Evolutionary conservation across 106 monocot species (phyloP).

Genomic region (Dendrobium huoshanense): DNA sequence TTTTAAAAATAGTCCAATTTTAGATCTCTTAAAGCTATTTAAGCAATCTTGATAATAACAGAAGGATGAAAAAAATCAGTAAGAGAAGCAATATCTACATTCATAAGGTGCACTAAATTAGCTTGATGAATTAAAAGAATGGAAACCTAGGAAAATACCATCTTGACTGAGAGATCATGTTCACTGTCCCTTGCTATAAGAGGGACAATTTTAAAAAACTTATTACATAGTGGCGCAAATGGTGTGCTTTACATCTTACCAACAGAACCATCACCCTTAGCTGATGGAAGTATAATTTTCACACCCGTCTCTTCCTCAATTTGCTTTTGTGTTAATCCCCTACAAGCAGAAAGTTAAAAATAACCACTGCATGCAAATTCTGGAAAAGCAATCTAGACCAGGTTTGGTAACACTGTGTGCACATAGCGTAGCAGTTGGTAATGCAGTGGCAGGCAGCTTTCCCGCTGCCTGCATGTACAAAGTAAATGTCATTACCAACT

Average conservation of each 20-base stretch:
- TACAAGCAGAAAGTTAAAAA: slow-evolving; percentile 15
- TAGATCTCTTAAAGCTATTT: neutral
- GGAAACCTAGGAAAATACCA: neutral
- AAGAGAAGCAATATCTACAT: neutral
- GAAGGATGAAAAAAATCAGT: neutral
- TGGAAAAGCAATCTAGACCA: neutral
- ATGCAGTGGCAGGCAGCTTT: neutral
- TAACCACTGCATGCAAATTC: neutral
- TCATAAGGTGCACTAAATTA: neutral
- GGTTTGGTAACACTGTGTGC: neutral
- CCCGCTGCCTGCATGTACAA: neutral
- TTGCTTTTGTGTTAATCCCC: slow-evolving; percentile 50
- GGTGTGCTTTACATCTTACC: slow-evolving; percentile 22
- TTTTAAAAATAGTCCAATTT: neutral
- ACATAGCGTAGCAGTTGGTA: neutral
- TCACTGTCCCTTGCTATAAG: neutral
- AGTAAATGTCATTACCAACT: neutral
- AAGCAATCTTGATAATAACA: neutral
- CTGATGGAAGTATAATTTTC: slow-evolving; percentile 55
- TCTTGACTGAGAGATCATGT: neutral
- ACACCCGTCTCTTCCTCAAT: slow-evolving; percentile 60
- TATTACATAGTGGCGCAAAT: neutral
- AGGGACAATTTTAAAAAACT: neutral
- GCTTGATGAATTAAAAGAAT: neutral
- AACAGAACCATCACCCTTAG: slow-evolving; percentile 35